Evolutionary conservation across 2,329 filamentous ascomycete genomes (phyloP).

Genomic region (Claviceps pazoutovae): DNA sequence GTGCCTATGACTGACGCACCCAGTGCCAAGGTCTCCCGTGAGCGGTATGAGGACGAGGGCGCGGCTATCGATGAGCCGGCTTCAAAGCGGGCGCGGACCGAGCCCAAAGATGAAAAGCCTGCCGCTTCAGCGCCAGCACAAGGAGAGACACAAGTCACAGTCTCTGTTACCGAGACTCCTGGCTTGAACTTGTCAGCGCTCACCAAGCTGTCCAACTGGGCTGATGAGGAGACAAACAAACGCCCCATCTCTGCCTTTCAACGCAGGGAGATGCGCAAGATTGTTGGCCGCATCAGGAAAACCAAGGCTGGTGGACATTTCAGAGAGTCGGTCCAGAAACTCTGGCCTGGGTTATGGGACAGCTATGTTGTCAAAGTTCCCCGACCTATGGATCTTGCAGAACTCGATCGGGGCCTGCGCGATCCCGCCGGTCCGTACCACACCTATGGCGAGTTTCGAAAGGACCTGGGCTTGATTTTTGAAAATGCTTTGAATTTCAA

Average conservation of each 20-base stretch:
- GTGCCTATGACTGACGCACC: conserved; percentile 41
- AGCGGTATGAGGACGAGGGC: conserved; percentile 73
- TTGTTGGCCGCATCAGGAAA: conserved; percentile 68
- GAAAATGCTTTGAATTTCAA: conserved; percentile 75
- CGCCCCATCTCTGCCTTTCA: conserved; percentile 44
- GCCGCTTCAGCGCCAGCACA: conserved; percentile 7
- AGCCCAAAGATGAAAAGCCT: conserved; percentile 31
- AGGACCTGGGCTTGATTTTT: conserved; percentile 65
- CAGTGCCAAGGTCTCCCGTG: conserved; percentile 51
- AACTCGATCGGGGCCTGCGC: conserved; percentile 70
- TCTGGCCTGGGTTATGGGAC: conserved; percentile 63
- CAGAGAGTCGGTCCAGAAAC: conserved; percentile 58
- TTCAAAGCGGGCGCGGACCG: conserved; percentile 70
- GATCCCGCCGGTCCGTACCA: conserved; percentile 44
- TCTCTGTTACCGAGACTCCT: conserved; percentile 2
- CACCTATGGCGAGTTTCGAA: conserved; percentile 56
- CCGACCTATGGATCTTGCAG: conserved; percentile 70
- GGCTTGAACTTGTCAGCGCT: conserved; percentile 10
- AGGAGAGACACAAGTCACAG: conserved; percentile 3
- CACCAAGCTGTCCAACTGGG: conserved; percentile 23
- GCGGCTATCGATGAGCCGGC: conserved; percentile 47
- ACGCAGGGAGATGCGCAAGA: conserved; percentile 47
- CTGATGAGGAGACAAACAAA: conserved; percentile 28
- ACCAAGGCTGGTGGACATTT: conserved; percentile 69
- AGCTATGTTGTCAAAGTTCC: conserved; percentile 57